phyloP scores from a whole-genome alignment of 1,139 yeast genomes.

The Nakaseomyces delphensis region DNA sequence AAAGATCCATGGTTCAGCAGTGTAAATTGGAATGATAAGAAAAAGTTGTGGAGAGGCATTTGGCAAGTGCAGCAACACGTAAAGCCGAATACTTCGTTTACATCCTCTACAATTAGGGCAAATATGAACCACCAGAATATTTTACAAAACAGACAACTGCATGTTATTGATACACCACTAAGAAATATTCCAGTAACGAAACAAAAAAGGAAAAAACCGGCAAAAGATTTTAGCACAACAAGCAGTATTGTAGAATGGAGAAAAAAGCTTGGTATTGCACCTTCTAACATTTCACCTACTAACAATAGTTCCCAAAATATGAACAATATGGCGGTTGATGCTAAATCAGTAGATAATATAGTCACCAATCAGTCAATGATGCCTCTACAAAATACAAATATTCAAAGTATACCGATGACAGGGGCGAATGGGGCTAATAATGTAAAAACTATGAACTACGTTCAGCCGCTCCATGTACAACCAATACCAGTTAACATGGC shows the following conservation, averaged over 20 bases:
- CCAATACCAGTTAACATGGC: background rate
- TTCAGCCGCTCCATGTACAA: background rate
- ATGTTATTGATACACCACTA: constrained; percentile 24
- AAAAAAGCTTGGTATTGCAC: constrained; percentile 26
- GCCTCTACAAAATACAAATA: background rate
- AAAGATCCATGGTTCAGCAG: constrained; percentile 64
- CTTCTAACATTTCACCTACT: constrained; percentile 5
- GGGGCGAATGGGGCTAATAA: too few relatives aligned
- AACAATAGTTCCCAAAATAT: constrained; percentile 1
- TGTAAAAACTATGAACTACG: background rate
- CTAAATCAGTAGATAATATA: background rate
- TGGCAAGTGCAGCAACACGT: constrained; percentile 17
- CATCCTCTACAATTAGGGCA: background rate
- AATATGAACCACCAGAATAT: constrained; percentile 10
- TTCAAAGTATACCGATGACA: background rate
- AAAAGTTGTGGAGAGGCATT: constrained; percentile 53
- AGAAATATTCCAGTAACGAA: constrained; percentile 25
- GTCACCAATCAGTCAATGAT: background rate
- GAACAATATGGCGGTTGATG: constrained; percentile 1
- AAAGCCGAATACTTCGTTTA: background rate
- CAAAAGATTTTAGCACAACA: constrained; percentile 26
- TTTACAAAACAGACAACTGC: constrained; percentile 17
- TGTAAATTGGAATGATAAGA: constrained; percentile 55
- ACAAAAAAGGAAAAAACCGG: constrained; percentile 26
- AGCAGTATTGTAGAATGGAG: constrained; percentile 33